Evolutionary conservation across 1,284 basidiomycete species (phyloP).

Genomic region (Leccinum subfulvum): DNA sequence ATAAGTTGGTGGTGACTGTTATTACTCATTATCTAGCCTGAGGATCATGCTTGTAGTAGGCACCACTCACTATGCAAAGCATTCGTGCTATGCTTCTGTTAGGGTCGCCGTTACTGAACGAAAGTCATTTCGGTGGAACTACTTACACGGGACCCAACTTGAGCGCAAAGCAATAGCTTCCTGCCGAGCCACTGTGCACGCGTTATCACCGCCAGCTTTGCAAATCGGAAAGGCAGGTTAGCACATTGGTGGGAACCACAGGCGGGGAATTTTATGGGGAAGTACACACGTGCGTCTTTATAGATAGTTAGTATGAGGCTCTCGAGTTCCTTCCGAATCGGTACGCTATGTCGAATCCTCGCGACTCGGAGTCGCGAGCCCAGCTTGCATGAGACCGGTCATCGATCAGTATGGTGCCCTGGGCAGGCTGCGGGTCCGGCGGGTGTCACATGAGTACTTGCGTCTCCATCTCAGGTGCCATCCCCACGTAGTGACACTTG

Average conservation of each 20-base stretch:
- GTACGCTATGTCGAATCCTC: background rate
- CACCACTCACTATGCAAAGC: background rate
- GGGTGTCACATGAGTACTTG: background rate
- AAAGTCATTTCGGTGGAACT: background rate
- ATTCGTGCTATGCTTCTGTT: background rate
- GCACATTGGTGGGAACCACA: background rate
- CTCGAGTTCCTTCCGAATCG: background rate
- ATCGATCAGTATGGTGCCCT: background rate
- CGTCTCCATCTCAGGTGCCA: background rate
- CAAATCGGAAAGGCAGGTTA: background rate
- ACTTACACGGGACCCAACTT: background rate
- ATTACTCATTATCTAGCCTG: background rate
- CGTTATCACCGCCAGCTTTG: background rate
- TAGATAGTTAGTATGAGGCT: background rate
- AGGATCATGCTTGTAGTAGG: background rate
- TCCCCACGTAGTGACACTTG: background rate
- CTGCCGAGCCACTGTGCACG: background rate
- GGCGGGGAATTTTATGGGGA: background rate
- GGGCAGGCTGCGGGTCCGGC: background rate
- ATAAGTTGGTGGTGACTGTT: background rate
- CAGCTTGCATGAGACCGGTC: background rate
- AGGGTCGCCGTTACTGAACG: background rate
- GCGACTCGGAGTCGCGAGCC: background rate
- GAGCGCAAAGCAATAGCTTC: background rate
- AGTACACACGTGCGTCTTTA: background rate